A percentile compares a stretch with the other conserved stretches of the same genome.
Conservation (phyloP, 805 yeast species). For the Starmerella sp. region DNA sequence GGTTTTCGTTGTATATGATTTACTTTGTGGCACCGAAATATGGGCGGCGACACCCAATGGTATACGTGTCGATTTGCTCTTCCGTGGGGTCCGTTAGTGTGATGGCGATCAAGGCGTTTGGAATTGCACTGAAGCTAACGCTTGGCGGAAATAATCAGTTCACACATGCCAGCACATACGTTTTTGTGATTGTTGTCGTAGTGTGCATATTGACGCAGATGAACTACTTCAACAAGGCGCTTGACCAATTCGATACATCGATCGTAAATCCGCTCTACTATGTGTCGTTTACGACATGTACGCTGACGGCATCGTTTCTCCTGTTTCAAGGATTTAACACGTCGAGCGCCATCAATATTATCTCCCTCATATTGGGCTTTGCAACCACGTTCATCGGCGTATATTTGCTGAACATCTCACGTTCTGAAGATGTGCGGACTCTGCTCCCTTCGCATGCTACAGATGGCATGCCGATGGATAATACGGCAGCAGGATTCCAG, state of each 20-base stretch:
- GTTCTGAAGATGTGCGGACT: conserved; percentile 34
- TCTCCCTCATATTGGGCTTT: conserved; percentile 75
- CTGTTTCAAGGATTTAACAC: conserved; percentile 81
- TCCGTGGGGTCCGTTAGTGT: conserved; percentile 84
- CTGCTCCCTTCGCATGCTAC: conserved; percentile 40
- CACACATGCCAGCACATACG: conserved; percentile 70
- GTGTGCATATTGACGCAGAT: conserved; percentile 80
- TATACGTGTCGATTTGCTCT: conserved; percentile 80
- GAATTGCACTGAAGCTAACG: conserved; percentile 79
- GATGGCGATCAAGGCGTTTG: conserved; percentile 87
- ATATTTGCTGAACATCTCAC: conserved; percentile 64
- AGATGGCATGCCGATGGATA: conserved; percentile 71
- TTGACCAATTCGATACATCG: conserved; percentile 86
- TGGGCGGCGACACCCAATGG: conserved; percentile 75
- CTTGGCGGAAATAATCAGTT: conserved; percentile 79
- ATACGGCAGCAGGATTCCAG: conserved; percentile 67
- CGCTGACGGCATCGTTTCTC: conserved; percentile 74
- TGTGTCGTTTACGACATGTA: conserved; percentile 82
- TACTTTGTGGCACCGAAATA: conserved; percentile 71
- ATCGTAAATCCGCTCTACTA: conserved; percentile 85
- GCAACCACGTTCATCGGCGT: conserved; percentile 81
- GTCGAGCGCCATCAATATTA: conserved; percentile 62
- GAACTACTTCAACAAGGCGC: conserved; percentile 88
- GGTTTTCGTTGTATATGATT: conserved; percentile 66
- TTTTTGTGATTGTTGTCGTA: conserved; percentile 63